Percentiles rank a stretch among this genome's conserved stretches.
phyloP scores from a whole-genome alignment of 306 rosid species.

The Vigna unguiculata region DNA sequence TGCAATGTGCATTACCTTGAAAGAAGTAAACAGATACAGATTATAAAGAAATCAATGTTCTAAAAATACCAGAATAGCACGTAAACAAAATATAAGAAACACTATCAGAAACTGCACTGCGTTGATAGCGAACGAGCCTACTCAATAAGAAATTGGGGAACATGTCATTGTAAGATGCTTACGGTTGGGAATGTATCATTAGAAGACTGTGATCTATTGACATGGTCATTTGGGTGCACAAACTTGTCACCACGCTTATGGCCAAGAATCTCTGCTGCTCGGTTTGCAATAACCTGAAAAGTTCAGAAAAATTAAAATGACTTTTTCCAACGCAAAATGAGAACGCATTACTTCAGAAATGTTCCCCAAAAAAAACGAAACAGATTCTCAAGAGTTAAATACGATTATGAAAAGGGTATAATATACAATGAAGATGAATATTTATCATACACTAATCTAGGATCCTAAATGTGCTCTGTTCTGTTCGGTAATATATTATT shows the following conservation, averaged over 20 bases:
- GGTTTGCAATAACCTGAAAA: slow-evolving; percentile 88
- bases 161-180: slow-evolving; percentile 34
- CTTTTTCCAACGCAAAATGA: not conserved
- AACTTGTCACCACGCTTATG: slow-evolving; percentile 86
- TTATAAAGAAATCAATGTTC: not conserved
- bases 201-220: slow-evolving; percentile 95
- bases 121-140: not conserved
- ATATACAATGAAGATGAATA: not conserved
- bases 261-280: slow-evolving; percentile 98
- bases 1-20: slow-evolving; percentile 98
- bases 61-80: slow-evolving; percentile 16
- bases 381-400: slow-evolving; percentile 3
- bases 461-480: not conserved
- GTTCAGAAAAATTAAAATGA: not conserved
- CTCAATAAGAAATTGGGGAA: slow-evolving; percentile 2
- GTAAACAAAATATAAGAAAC: slow-evolving; percentile 15
- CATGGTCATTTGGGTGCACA: slow-evolving; percentile 99
- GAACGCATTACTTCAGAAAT: not conserved
- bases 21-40: slow-evolving; percentile 20
- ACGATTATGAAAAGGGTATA: not conserved
- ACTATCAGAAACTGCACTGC: slow-evolving; percentile 5
- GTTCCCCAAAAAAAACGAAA: slow-evolving; percentile 1
- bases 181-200: slow-evolving; percentile 99
- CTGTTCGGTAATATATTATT: not conserved
- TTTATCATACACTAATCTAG: not conserved